Base-by-base conservation (phyloP, 1,139 yeast genomes). In the Pichia sp. region DNA sequence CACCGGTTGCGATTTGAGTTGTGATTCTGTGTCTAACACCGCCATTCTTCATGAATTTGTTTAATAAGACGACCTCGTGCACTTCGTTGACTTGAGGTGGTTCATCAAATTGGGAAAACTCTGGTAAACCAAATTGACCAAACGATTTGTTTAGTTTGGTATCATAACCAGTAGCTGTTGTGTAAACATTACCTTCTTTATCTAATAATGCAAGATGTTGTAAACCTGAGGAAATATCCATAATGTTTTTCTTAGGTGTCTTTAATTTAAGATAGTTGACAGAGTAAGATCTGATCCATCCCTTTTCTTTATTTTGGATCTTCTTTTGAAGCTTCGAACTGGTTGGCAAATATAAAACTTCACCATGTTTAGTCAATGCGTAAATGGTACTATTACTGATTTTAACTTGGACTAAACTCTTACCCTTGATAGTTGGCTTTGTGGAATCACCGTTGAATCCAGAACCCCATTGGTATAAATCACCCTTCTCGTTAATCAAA, bases 121-220 rank as follows among this genome's bases (percentile, higher is more conserved):
- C 66, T 0, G 96, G 94, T 19, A 87, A 65, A 14, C 98, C 98
- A 65, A 76, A 87, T 67, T 91, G 98, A 7, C 97, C 98, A 55
- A 61, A 61, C 35, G 84, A 75, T 66, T 77, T 65, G 21, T 55
- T 52, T 47, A 59, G 7, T 18, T 48, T 37, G 1, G 45, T 46
- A 30, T 47, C 39, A 17, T 50, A 46, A 0, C 83, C 81, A 0
- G 94, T 77, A 14, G 86, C 75, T 9, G 82, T 73, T 1, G 87
- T 72, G 56, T 75, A 85, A 0, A 87, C 80, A 35, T 80, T 72
- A 0, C 94, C 93, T n/a, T 71, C 62, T 38, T 74, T 69, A 0
- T 86, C 75, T 41, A 88, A 66, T 12, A 85, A 66, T 22, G 87
- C 71, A 15, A 90, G 61, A 65, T 93, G 97, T 44, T 74, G 72